Percentiles rank a stretch among this genome's conserved stretches.
Evolutionary conservation across 495 filamentous ascomycete genomes (phyloP).

Genomic region (Parathielavia hyrcaniae): DNA sequence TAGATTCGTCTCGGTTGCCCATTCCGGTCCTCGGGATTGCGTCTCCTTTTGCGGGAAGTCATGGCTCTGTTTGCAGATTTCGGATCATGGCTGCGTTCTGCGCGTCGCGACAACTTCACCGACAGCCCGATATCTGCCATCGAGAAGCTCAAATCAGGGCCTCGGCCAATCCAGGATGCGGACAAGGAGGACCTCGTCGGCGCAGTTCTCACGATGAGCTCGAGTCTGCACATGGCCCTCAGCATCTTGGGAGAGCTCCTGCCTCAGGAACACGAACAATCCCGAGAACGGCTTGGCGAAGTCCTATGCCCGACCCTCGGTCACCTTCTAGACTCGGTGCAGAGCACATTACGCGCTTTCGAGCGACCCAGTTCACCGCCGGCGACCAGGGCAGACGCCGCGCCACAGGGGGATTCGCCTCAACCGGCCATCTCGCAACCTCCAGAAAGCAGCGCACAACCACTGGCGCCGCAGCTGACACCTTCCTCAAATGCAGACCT

Average conservation of each 20-base stretch:
- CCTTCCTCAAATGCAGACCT: background rate
- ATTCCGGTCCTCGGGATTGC: background rate
- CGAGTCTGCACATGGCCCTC: conserved; percentile 28
- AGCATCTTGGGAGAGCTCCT: conserved; percentile 26
- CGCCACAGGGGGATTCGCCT: background rate
- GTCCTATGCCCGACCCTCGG: conserved; percentile 29
- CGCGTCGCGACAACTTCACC: conserved; percentile 21
- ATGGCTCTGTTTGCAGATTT: conserved; percentile 28
- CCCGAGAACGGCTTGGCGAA: conserved; percentile 27
- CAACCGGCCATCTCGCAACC: background rate
- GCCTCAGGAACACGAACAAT: conserved; percentile 28
- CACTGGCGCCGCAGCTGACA: background rate
- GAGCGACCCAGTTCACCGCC: background rate
- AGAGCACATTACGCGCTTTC: conserved; percentile 19
- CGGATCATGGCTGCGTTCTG: conserved; percentile 26
- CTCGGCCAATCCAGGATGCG: conserved; percentile 21
- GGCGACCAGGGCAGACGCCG: background rate
- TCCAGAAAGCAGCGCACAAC: background rate
- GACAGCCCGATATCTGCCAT: conserved; percentile 25
- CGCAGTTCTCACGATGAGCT: conserved; percentile 26
- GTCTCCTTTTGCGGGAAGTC: conserved; percentile 18
- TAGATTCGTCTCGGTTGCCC: conserved; percentile 5
- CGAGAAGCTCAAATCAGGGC: conserved; percentile 23
- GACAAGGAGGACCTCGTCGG: conserved; percentile 31
- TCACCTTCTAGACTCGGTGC: conserved; percentile 22